phyloP scores from a whole-genome alignment of 495 filamentous ascomycete genomes.

The Annulohypoxylon stygium region DNA sequence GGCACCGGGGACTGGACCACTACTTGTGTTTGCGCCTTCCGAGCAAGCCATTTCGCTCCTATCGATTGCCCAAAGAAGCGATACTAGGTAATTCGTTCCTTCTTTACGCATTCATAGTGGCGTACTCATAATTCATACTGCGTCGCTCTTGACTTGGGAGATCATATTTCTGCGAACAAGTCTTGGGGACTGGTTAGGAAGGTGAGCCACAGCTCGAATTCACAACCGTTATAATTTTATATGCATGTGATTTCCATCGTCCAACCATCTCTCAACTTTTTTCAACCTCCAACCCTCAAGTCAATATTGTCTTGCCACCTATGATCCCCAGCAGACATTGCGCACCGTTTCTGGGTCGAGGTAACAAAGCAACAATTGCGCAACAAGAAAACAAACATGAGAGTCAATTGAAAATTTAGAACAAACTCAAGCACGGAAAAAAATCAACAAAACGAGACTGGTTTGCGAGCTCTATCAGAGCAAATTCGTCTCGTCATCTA shows the following conservation, averaged over 20 bases:
- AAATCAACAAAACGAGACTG: conserved; percentile 11
- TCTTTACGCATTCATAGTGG: conserved; percentile 17
- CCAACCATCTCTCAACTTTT: conserved; percentile 7
- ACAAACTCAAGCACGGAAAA: conserved; percentile 7
- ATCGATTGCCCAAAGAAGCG: conserved; percentile 21
- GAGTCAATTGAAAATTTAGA: conserved; percentile 16
- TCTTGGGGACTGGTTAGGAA: conserved; percentile 45
- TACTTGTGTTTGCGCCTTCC: conserved; percentile 19
- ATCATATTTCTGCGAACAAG: conserved; percentile 16
- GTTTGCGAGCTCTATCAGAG: conserved; percentile 6
- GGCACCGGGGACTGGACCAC: conserved; percentile 18
- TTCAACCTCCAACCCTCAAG: conserved; percentile 10
- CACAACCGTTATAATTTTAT: conserved; percentile 16
- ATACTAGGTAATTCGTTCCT: neutral
- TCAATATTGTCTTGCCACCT: conserved; percentile 8
- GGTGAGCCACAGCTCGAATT: conserved; percentile 52
- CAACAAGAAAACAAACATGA: conserved; percentile 16
- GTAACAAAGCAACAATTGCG: conserved; percentile 11
- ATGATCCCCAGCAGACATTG: conserved; percentile 17
- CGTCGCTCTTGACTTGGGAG: conserved; percentile 24
- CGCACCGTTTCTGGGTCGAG: conserved; percentile 20
- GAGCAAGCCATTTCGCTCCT: conserved; percentile 17
- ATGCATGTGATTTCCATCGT: conserved; percentile 39
- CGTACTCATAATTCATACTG: conserved; percentile 4
- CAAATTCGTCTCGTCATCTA: conserved; percentile 5